A percentile compares a stretch with the other conserved stretches of the same genome.
These are phyloP conservation scores for Byssothecium circinans DNA, from an alignment of 2,329 filamentous ascomycete species.

Conservation along the genomic window DNA sequence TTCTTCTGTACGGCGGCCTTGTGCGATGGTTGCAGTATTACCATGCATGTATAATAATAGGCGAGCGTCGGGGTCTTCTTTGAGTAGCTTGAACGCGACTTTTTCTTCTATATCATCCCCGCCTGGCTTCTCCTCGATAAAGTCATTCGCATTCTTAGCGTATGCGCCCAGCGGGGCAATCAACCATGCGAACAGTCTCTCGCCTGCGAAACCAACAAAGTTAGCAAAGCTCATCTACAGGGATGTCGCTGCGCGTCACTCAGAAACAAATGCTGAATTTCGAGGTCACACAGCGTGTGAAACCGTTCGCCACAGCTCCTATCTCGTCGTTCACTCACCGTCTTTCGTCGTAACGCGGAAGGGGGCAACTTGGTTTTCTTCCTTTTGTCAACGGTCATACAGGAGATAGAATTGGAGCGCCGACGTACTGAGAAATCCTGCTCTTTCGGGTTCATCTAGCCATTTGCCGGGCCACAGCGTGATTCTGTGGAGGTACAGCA, in stretches of 20 bases:
- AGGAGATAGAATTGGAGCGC: too few species aligned
- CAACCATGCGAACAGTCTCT: slow-evolving; percentile 88
- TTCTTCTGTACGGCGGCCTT: slow-evolving; percentile 72
- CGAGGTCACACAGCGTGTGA: too few species aligned
- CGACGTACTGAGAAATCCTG: slow-evolving; percentile 39
- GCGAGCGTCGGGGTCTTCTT: slow-evolving; percentile 54
- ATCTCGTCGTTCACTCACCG: slow-evolving; percentile 48
- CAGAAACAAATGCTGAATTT: too few species aligned
- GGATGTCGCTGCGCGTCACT: too few species aligned
- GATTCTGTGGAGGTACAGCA: slow-evolving; percentile 41
- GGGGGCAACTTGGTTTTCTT: slow-evolving; percentile 83
- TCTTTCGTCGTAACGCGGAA: slow-evolving; percentile 77
- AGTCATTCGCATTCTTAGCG: slow-evolving; percentile 63
- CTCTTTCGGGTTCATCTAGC: slow-evolving; percentile 41
- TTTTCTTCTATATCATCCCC: slow-evolving; percentile 52
- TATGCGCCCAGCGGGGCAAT: slow-evolving; percentile 79
- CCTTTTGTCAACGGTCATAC: slow-evolving; percentile 17
- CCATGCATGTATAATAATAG: slow-evolving; percentile 59
- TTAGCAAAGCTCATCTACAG: too few species aligned
- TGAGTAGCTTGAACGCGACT: slow-evolving; percentile 54
- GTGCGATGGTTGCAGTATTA: slow-evolving; percentile 77
- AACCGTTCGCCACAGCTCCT: too few species aligned
- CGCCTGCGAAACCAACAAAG: slow-evolving; percentile 23
- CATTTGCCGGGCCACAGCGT: slow-evolving; percentile 41
- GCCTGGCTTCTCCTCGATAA: slow-evolving; percentile 56